phyloP scores from a whole-genome alignment of 352 stramenopile species.

The Globisporangium canariense region DNA sequence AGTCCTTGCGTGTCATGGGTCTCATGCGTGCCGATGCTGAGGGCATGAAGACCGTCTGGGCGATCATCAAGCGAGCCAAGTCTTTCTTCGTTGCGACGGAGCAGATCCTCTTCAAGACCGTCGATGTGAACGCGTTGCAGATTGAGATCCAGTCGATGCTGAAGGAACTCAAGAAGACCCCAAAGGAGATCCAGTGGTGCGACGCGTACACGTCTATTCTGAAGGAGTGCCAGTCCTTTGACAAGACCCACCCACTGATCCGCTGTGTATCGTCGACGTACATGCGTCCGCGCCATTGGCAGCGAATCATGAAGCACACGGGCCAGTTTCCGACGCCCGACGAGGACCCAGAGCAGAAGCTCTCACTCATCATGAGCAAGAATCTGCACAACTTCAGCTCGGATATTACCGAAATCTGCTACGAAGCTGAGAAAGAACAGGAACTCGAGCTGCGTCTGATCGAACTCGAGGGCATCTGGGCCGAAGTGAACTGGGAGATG shows the following conservation, averaged over 20 bases:
- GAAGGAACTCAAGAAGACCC: constrained; percentile 92
- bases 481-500: constrained; percentile 93
- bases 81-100: constrained; percentile 63
- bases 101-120: constrained; percentile 88
- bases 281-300: constrained; percentile 94
- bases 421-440: constrained; percentile 95
- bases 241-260: constrained; percentile 82
- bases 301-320: constrained; percentile 88
- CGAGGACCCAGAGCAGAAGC: constrained; percentile 88
- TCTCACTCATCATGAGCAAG: constrained; percentile 90
- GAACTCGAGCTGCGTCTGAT: constrained; percentile 92
- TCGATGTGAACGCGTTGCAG: constrained; percentile 93
- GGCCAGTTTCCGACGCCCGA: constrained; percentile 91
- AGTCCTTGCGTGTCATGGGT: constrained; percentile 83
- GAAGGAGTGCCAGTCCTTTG: constrained; percentile 74
- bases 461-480: constrained; percentile 91
- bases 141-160: constrained; percentile 92
- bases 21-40: constrained; percentile 83
- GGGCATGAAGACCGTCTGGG: constrained; percentile 76
- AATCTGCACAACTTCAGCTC: constrained; percentile 93
- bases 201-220: constrained; percentile 88
- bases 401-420: constrained; percentile 96
- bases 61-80: constrained; percentile 75
- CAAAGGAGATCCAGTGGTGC: constrained; percentile 92
- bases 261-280: constrained; percentile 73